Conservation (phyloP, 129 eudicot genomes). For the Cynara cardunculus region DNA sequence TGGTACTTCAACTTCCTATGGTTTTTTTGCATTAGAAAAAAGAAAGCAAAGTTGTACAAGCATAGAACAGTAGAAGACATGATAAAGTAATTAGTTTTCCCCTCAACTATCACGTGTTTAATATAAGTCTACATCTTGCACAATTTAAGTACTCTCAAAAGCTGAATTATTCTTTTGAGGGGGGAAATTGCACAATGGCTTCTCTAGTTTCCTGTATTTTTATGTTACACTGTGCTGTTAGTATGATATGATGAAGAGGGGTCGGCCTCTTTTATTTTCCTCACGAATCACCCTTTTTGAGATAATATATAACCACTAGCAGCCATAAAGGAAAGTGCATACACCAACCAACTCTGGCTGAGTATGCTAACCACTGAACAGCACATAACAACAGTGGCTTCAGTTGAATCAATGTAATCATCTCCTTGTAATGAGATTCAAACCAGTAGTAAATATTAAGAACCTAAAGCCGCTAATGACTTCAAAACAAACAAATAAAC, state of each 20-base stretch:
- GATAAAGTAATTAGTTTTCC: background rate
- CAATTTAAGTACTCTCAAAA: background rate
- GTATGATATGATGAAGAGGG: too few relatives aligned
- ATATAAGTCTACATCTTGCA: background rate
- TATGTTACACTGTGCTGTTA: background rate
- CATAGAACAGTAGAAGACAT: background rate
- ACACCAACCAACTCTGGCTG: background rate
- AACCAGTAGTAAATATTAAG: background rate
- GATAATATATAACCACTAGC: background rate
- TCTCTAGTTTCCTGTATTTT: background rate
- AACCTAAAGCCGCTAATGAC: background rate
- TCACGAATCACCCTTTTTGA: too few relatives aligned
- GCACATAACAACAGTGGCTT: background rate
- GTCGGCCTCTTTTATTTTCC: too few relatives aligned
- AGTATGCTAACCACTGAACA: background rate
- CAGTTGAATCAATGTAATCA: background rate
- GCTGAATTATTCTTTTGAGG: background rate
- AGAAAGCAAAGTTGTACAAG: background rate
- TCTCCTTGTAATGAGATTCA: background rate
- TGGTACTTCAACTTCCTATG: background rate
- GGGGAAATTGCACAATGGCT: background rate
- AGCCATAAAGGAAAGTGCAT: background rate
- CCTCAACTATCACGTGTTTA: background rate
- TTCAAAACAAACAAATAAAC: background rate
- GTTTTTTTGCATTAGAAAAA: background rate